Base-by-base conservation (phyloP, 73 alveolate species). In the Paramecium bursaria region DNA sequence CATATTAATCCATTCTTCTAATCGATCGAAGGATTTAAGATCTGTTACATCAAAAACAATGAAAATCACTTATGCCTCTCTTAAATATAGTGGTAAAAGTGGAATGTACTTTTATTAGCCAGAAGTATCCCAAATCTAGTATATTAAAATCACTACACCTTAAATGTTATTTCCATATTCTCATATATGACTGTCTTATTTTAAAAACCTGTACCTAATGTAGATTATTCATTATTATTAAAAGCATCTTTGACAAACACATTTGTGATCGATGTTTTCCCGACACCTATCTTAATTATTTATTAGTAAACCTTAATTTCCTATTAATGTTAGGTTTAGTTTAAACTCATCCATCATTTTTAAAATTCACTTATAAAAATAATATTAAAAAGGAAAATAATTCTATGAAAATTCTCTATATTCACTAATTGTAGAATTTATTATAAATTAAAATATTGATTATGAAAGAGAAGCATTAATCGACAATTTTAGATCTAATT, bases 81-180 rank as follows among this genome's bases (percentile, higher is more conserved):
- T 86, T 50, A 90, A 92, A 52, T 91, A 93, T 52, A 93, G 73
- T 9, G 87, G 33, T 26, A 89, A 91, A 87, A 93, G 31, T 3
- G 94, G 46, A 25, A 93, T 35, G 57, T 87, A 94, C 46, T 86
- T 77, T 86, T 94, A 97, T 53, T 92, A 87, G 3, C 97, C 98
- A 0, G 96, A 97, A 4, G 98, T 94, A 50, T 94, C 98, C 96
- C 98, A 94, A 30, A 94, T 92, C 74, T 51, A 51, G 10, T 10
- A 6, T 51, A 25, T 11, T 26, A 11, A 3, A 1, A 25, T 1
- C 2, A 51, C 46, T 3, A 25, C 27, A 51, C 42, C 11, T 33
- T 35, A 85, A 86, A 95, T 60, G 91, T 93, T 6, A 91, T 50
- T 47, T 86, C 26, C 21, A 46, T 42, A 74, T 74, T 74, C 21